Percentiles rank a stretch among this genome's conserved stretches.
Evolutionary conservation across 805 yeast species (phyloP).

Genomic region (Tetrapisispora iriomotensis): DNA sequence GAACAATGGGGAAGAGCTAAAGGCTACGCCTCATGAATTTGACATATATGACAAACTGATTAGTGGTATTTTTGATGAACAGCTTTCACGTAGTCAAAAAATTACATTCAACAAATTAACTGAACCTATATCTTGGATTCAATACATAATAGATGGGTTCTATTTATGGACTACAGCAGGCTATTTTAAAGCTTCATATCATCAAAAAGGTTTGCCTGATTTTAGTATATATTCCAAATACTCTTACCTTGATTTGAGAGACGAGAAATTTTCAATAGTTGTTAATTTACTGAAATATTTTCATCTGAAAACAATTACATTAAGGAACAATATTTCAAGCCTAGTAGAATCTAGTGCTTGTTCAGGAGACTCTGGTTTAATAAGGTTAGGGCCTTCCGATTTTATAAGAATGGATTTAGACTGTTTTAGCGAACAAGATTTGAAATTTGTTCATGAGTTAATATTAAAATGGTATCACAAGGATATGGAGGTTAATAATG

Average conservation of each 20-base stretch:
- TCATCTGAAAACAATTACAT: constrained; percentile 9
- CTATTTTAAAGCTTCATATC: constrained; percentile 19
- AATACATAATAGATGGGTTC: constrained; percentile 23
- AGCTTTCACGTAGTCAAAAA: constrained; percentile 9
- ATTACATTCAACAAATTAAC: constrained; percentile 6
- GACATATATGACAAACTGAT: constrained; percentile 13
- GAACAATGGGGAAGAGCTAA: constrained; percentile 9
- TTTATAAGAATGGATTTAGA: constrained; percentile 21
- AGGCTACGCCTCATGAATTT: constrained; percentile 24
- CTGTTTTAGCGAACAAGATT: constrained; percentile 27
- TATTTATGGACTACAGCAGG: constrained; percentile 26
- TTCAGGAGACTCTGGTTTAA: constrained; percentile 7
- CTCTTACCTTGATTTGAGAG: background rate
- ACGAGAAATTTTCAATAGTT: constrained; percentile 1
- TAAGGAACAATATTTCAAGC: constrained; percentile 11
- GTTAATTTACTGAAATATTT: constrained; percentile 13
- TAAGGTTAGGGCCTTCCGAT: constrained; percentile 13
- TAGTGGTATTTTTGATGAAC: constrained; percentile 10
- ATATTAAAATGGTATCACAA: constrained; percentile 18
- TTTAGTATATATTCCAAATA: background rate
- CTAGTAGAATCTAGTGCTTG: constrained; percentile 11
- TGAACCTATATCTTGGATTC: constrained; percentile 26
- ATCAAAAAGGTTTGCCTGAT: constrained; percentile 6
- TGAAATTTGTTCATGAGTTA: constrained; percentile 15
- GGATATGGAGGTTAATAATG: constrained; percentile 4